These are phyloP conservation scores for Aspergillus sojae DNA, from an alignment of 2,329 filamentous ascomycete genomes.

Conservation along the genomic window DNA sequence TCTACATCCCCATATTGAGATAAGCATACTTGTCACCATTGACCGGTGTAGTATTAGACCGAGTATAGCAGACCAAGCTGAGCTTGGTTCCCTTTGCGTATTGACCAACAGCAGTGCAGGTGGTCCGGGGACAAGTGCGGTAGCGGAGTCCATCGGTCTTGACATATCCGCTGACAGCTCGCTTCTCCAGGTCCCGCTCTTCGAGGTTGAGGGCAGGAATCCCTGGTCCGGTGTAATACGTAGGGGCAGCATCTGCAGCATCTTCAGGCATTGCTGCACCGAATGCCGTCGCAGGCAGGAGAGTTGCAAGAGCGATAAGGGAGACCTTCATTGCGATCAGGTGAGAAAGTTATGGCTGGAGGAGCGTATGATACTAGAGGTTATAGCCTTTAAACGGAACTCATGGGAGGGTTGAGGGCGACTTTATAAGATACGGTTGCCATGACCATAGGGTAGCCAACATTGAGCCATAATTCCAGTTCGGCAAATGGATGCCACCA, in stretches of 20 bases:
- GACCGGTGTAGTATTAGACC: not conserved
- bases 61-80: not conserved
- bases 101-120: not conserved
- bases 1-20: accelerated
- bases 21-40: not conserved
- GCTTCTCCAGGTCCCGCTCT: not conserved
- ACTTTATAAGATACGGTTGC: not conserved
- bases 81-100: not conserved
- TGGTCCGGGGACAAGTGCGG: not conserved
- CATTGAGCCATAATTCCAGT: not conserved
- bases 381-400: not conserved
- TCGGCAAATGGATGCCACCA: not conserved
- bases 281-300: not conserved
- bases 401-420: not conserved
- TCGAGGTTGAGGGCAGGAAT: not conserved
- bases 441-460: accelerated
- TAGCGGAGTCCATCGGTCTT: not conserved
- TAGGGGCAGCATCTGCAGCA: not conserved
- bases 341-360: too few relatives aligned
- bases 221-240: not conserved
- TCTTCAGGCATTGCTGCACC: not conserved
- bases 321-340: not conserved
- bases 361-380: not conserved
- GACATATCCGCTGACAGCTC: not conserved
- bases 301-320: not conserved